Evolutionary conservation across 2,329 filamentous ascomycete genomes (phyloP).

Genomic region (Ustilaginoidea virens): DNA sequence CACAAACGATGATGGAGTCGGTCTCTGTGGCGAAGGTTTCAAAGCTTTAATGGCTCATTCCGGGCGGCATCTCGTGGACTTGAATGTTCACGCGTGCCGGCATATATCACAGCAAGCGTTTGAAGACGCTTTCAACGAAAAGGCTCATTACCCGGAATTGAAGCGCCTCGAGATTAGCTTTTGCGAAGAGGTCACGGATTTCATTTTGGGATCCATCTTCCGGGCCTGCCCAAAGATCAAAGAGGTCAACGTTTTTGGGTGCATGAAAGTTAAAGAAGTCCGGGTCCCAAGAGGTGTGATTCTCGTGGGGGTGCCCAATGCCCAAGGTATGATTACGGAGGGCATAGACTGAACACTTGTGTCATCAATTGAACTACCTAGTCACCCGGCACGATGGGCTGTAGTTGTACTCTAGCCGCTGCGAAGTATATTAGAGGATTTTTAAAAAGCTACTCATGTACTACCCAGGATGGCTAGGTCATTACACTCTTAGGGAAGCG

Average conservation of each 20-base stretch:
- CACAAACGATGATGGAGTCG: slow-evolving; percentile 48
- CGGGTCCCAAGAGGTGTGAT: slow-evolving; percentile 39
- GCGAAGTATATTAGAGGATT: no score
- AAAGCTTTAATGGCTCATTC: slow-evolving; percentile 74
- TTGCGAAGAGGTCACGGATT: slow-evolving; percentile 50
- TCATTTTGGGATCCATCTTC: slow-evolving; percentile 48
- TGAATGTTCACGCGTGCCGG: slow-evolving; percentile 74
- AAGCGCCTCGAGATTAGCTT: slow-evolving; percentile 65
- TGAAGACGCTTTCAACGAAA: slow-evolving; percentile 51
- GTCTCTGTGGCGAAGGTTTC: slow-evolving; percentile 64
- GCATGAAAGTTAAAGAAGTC: slow-evolving; percentile 43
- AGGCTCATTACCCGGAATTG: slow-evolving; percentile 50
- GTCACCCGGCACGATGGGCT: no score
- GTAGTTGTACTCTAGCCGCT: no score
- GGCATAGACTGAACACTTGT: slow-evolving; percentile 14
- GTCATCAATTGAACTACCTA: background rate
- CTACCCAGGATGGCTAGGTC: no score
- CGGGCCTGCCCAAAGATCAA: slow-evolving; percentile 44
- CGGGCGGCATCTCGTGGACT: slow-evolving; percentile 42
- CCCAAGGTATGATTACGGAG: slow-evolving; percentile 43
- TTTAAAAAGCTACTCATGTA: no score
- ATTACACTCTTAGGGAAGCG: no score
- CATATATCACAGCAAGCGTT: slow-evolving; percentile 63
- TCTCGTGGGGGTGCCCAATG: slow-evolving; percentile 42
- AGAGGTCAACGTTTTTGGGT: slow-evolving; percentile 47